Evolutionary conservation across 1,284 basidiomycete species (phyloP).

Genomic region (Rhizoctonia solani): DNA sequence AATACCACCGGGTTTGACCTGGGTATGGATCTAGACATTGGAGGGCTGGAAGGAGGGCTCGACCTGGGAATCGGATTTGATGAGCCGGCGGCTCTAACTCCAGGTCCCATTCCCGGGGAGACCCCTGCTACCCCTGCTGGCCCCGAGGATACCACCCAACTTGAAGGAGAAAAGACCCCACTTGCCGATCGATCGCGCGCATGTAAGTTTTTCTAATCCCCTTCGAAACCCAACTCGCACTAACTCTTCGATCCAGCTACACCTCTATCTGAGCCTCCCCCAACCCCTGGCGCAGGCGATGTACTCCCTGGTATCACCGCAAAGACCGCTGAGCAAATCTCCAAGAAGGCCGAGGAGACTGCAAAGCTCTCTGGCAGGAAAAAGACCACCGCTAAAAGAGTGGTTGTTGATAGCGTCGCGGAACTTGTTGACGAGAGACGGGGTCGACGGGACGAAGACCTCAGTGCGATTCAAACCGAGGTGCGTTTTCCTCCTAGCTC

Average conservation of each 20-base stretch:
- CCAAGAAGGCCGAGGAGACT: conserved; percentile 46
- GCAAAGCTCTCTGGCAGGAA: conserved; percentile 67
- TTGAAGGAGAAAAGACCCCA: conserved; percentile 47
- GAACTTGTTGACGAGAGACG: conserved; percentile 74
- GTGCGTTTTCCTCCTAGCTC: conserved; percentile 36
- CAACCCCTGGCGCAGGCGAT: conserved; percentile 64
- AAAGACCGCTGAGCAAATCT: conserved; percentile 50
- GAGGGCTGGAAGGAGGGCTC: conserved; percentile 51
- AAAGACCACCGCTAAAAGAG: conserved; percentile 66
- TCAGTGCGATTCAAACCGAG: conserved; percentile 73
- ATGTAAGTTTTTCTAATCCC: conserved; percentile 54
- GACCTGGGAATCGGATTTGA: conserved; percentile 67
- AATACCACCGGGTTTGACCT: conserved; percentile 48
- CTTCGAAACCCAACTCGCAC: conserved; percentile 33
- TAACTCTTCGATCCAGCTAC: conserved; percentile 56
- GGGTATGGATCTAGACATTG: conserved; percentile 57
- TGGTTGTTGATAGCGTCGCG: conserved; percentile 68
- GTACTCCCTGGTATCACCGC: conserved; percentile 52
- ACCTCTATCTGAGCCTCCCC: conserved; percentile 69
- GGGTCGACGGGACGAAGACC: conserved; percentile 64
- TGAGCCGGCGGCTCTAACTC: conserved; percentile 44
- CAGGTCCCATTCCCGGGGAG: conserved; percentile 42
- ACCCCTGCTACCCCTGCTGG: conserved; percentile 36
- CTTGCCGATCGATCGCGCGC: conserved; percentile 65
- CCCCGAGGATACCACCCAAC: conserved; percentile 44